A percentile compares a stretch with the other conserved stretches of the same genome.
phyloP scores from a whole-genome alignment of 2,329 filamentous ascomycete genomes.

The Epichloe gansuensis region DNA sequence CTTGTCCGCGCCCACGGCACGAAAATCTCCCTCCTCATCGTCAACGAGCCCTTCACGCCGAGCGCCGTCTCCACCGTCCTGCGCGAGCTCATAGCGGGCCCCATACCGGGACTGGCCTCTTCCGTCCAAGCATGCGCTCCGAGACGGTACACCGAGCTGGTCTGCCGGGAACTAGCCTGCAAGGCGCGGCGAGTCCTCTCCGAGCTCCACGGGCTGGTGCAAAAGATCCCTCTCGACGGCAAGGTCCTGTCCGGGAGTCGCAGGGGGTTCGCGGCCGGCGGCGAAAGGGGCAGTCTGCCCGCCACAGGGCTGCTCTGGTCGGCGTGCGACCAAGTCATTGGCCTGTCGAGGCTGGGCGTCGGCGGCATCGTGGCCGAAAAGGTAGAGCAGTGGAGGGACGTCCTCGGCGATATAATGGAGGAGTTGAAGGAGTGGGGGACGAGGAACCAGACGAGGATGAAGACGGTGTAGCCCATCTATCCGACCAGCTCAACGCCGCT shows the following conservation, averaged over 20 bases:
- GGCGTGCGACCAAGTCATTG: constrained; percentile 61
- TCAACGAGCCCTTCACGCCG: constrained; percentile 77
- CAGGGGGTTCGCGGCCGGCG: constrained; percentile 21
- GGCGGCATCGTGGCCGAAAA: constrained; percentile 58
- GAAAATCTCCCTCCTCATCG: constrained; percentile 74
- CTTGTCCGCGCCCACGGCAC: constrained; percentile 74
- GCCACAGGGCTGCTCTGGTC: constrained; percentile 74
- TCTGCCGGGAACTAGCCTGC: constrained; percentile 51
- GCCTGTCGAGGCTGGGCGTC: constrained; percentile 54
- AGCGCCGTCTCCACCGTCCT: constrained; percentile 61
- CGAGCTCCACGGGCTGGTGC: constrained; percentile 50
- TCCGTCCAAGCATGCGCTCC: constrained; percentile 54
- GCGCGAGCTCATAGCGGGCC: constrained; percentile 55
- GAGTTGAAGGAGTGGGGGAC: constrained; percentile 85
- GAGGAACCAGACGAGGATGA: constrained; percentile 33
- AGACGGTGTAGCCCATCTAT: constrained; percentile 29
- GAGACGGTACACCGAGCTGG: constrained; percentile 47
- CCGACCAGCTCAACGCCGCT: constrained; percentile 3
- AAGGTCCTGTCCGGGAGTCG: constrained; percentile 28
- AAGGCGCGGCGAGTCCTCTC: constrained; percentile 47
- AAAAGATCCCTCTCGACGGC: constrained; percentile 47
- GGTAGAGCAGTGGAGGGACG: constrained; percentile 60
- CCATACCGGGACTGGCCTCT: constrained; percentile 64
- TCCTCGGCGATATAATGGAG: constrained; percentile 69
- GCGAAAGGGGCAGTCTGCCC: constrained; percentile 42